A percentile compares a stretch with the other conserved stretches of the same genome.
Conservation (phyloP, 106 monocot genomes). For the Hemerocallis citrina region DNA sequence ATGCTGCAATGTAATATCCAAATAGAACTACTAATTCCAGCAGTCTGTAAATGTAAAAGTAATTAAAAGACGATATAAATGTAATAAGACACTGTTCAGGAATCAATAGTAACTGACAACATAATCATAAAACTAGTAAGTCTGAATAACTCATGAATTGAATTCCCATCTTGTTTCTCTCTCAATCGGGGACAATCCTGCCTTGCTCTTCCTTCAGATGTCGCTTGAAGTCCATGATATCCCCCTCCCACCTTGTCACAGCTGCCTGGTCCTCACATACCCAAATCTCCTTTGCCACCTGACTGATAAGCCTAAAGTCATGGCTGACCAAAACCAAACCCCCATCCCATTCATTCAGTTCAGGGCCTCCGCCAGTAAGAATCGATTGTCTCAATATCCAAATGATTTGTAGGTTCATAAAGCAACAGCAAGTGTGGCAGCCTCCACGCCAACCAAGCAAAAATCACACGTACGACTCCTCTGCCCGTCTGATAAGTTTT, state of each 20-base stretch:
- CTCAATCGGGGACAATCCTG: slow-evolving; percentile 38
- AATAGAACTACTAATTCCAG: too few species aligned
- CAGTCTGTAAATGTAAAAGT: too few species aligned
- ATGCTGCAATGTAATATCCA: too few species aligned
- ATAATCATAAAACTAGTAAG: too few species aligned
- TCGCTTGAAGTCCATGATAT: slow-evolving; percentile 79
- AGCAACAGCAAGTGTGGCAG: slow-evolving; percentile 74
- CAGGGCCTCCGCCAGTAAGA: slow-evolving; percentile 77
- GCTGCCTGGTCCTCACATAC: slow-evolving; percentile 76
- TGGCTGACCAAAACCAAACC: slow-evolving; percentile 86
- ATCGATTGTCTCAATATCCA: slow-evolving; percentile 85
- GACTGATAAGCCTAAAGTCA: slow-evolving; percentile 79
- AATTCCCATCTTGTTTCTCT: too few species aligned
- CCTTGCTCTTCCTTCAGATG: slow-evolving; percentile 72
- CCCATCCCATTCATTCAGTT: slow-evolving; percentile 82
- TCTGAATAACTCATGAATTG: too few species aligned
- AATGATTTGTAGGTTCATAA: slow-evolving; percentile 83
- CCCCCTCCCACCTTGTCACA: slow-evolving; percentile 72
- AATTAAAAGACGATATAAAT: too few species aligned
- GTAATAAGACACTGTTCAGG: too few species aligned
- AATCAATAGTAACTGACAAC: too few species aligned
- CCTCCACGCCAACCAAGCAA: slow-evolving; percentile 82
- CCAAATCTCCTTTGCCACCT: slow-evolving; percentile 85
- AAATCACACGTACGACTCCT: slow-evolving; percentile 76
- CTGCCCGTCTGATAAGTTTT: slow-evolving; percentile 79